Evolutionary conservation across 2,329 filamentous ascomycete species (phyloP).

Genomic region (Colletotrichum sublineola): DNA sequence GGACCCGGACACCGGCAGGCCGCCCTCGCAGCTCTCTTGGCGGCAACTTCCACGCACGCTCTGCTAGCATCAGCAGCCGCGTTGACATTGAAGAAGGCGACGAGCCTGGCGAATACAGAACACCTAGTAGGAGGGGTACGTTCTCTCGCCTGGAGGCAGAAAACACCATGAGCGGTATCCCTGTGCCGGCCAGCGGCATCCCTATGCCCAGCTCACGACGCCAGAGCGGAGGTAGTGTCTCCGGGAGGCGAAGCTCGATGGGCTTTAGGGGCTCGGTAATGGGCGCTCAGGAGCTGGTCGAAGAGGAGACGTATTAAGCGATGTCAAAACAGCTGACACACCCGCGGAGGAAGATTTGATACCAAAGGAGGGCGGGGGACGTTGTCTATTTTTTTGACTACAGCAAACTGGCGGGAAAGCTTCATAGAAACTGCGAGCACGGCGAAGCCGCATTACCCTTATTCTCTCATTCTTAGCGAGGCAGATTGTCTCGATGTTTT

Average conservation of each 20-base stretch:
- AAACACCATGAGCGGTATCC: slow-evolving; percentile 55
- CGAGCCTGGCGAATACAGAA: slow-evolving; percentile 58
- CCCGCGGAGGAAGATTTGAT: slow-evolving; percentile 32
- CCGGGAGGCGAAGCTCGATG: slow-evolving; percentile 55
- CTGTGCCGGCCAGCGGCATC: slow-evolving; percentile 59
- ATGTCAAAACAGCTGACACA: background rate
- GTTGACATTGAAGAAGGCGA: slow-evolving; percentile 64
- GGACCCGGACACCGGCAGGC: slow-evolving; percentile 74
- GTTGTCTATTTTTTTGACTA: slow-evolving; percentile 48
- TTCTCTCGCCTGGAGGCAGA: slow-evolving; percentile 64
- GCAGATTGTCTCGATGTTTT: slow-evolving; percentile 9
- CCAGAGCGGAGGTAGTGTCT: slow-evolving; percentile 55
- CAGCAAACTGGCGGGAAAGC: background rate
- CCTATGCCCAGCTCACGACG: slow-evolving; percentile 60
- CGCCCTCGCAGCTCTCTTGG: slow-evolving; percentile 78
- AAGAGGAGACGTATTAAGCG: slow-evolving; percentile 67
- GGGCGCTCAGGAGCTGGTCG: slow-evolving; percentile 58
- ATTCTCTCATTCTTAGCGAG: slow-evolving; percentile 24
- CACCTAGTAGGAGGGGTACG: slow-evolving; percentile 68
- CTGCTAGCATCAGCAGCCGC: slow-evolving; percentile 66
- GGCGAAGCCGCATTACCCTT: slow-evolving; percentile 29
- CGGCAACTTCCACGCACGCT: slow-evolving; percentile 64
- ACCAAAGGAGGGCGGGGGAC: slow-evolving; percentile 46
- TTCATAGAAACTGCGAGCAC: slow-evolving; percentile 20
- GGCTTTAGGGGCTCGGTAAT: slow-evolving; percentile 38